These are phyloP conservation scores for Psilocybe mexicana DNA, from an alignment of 1,284 basidiomycete genomes.

Conservation along the genomic window DNA sequence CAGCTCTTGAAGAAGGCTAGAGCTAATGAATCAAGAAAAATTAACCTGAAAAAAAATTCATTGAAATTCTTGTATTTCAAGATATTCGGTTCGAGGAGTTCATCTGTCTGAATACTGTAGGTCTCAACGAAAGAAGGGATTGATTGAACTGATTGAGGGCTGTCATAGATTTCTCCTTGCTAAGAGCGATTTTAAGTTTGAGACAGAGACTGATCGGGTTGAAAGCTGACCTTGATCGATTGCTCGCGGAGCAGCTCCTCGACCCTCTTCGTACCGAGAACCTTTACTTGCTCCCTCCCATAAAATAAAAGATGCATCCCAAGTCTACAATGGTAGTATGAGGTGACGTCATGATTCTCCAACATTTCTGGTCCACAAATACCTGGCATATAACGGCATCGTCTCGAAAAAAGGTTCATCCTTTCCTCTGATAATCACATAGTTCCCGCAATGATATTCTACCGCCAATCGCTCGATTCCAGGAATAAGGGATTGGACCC, in stretches of 20 bases:
- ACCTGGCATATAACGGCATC: constrained; percentile 77
- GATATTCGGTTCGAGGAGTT: constrained; percentile 68
- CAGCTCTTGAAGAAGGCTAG: background rate
- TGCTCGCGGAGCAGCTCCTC: constrained; percentile 65
- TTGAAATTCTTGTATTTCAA: constrained; percentile 74
- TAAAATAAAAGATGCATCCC: constrained; percentile 85
- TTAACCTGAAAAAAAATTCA: constrained; percentile 71
- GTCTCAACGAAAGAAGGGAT: constrained; percentile 77
- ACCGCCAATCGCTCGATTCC: constrained; percentile 54
- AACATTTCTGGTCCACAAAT: constrained; percentile 10
- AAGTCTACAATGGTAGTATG: constrained; percentile 33
- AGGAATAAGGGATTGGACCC: constrained; percentile 51
- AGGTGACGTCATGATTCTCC: constrained; percentile 1
- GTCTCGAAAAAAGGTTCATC: constrained; percentile 72
- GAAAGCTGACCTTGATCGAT: constrained; percentile 54
- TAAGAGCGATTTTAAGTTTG: constrained; percentile 13
- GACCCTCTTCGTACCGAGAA: constrained; percentile 56
- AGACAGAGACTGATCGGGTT: background rate
- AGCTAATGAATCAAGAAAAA: background rate
- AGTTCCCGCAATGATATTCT: constrained; percentile 66
- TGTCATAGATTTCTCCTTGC: constrained; percentile 60
- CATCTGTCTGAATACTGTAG: constrained; percentile 63
- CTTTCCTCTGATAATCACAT: constrained; percentile 59
- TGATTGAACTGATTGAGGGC: constrained; percentile 53
- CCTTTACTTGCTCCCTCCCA: constrained; percentile 50